phyloP scores from a whole-genome alignment of 306 rosid genomes.

The Casuarina equisetifolia region DNA sequence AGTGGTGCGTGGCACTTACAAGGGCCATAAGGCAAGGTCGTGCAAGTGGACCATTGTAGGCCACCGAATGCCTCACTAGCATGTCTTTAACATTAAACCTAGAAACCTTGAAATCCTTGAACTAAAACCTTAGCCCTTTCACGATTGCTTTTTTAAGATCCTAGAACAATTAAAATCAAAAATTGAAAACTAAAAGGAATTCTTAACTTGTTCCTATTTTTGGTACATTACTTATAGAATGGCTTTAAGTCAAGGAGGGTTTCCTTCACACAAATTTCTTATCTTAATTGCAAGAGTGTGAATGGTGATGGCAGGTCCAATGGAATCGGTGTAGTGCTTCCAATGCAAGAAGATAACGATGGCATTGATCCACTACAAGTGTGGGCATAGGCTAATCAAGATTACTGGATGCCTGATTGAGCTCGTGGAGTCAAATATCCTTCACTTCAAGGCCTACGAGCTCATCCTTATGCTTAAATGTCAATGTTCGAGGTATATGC shows the following conservation, averaged over 20 bases:
- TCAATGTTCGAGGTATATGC: constrained; percentile 76
- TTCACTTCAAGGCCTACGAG: constrained; percentile 77
- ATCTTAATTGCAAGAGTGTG: background rate
- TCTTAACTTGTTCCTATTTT: too few relatives aligned
- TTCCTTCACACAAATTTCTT: background rate
- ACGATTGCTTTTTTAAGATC: too few relatives aligned
- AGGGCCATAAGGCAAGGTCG: too few relatives aligned
- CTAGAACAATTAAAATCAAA: too few relatives aligned
- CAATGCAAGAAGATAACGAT: constrained; percentile 89
- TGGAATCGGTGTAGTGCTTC: constrained; percentile 73
- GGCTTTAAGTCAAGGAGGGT: background rate
- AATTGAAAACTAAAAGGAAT: too few relatives aligned
- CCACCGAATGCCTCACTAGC: too few relatives aligned
- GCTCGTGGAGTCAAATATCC: constrained; percentile 74
- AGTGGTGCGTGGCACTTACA: too few relatives aligned
- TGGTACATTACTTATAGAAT: too few relatives aligned
- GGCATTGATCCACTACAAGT: constrained; percentile 84
- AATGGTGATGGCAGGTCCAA: background rate
- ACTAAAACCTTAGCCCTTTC: too few relatives aligned
- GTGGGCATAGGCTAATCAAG: constrained; percentile 76
- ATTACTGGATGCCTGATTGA: constrained; percentile 84
- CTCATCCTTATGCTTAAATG: constrained; percentile 70
- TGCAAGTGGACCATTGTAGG: too few relatives aligned
- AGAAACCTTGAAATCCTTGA: too few relatives aligned
- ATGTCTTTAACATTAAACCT: too few relatives aligned